Evolutionary conservation across 129 eudicot species (phyloP).

Genomic region (Flaveria bidentis): DNA sequence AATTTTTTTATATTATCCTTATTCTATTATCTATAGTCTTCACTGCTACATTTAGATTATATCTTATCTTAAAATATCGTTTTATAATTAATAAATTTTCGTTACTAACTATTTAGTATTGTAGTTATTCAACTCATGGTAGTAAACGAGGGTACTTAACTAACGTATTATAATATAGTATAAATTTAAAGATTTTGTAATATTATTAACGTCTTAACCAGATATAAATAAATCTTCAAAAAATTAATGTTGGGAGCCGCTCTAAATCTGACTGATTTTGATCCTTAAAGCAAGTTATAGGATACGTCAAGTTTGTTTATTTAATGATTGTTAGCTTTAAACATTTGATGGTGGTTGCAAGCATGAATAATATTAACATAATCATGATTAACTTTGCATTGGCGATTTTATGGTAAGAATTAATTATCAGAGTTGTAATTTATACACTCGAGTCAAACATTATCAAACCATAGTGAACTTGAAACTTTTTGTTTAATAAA

Average conservation of each 20-base stretch:
- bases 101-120: too few relatives aligned
- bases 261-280: not conserved
- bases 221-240: not conserved
- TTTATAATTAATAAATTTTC: too few relatives aligned
- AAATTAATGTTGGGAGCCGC: not conserved
- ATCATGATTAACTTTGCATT: conserved; percentile 1
- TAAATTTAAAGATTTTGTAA: not conserved
- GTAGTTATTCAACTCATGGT: too few relatives aligned
- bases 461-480: too few relatives aligned
- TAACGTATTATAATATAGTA: too few relatives aligned
- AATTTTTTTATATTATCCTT: too few relatives aligned
- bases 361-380: not conserved
- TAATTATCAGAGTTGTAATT: not conserved
- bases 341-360: conserved; percentile 12
- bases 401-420: not conserved
- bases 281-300: not conserved
- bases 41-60: too few relatives aligned
- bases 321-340: conserved; percentile 6
- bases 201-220: not conserved
- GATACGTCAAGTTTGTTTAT: not conserved
- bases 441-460: too few relatives aligned
- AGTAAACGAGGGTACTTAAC: too few relatives aligned
- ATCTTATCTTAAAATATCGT: too few relatives aligned
- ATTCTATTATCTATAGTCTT: too few relatives aligned
- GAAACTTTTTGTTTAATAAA: too few relatives aligned